Base-by-base conservation (phyloP, 2,329 filamentous ascomycete genomes). In the Aurifilum marmelostoma region DNA sequence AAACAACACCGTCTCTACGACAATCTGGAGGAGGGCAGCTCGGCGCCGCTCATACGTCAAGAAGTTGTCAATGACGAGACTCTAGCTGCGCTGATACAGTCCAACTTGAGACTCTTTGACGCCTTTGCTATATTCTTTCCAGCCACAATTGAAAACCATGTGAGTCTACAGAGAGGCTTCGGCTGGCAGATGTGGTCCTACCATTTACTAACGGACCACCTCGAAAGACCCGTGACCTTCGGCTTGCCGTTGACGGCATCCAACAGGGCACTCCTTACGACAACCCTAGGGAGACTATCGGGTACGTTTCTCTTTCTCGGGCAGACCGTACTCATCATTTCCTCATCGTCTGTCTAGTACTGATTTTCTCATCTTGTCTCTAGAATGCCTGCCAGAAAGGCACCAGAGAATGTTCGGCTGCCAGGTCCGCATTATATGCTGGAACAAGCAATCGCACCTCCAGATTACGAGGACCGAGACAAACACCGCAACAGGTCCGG, bases 11-110 rank as follows among this genome's bases (percentile, higher is more conserved):
- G 74, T 21, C 73, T 82, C 5, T 81, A 79, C 67, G 73, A 74
- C 58, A 74, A 80, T 52, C 68, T 81, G 16, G 74, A 74, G 2
- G 75, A 78, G 3, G 74, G 77, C 29, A 80, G 78, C 21, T 81
- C 80, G 1, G 80, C 78, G 9, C 79, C 80, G 6, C 72, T 79
- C 2, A 79, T 78, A 75, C 74, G 76, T 39, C 74, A 76, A 29
- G 76, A 76, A 8, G 71, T 74, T 1, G 75, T 77, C 2, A 75
- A 77, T 65, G 78, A 80, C 34, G 67, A 72, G 1, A 75, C 77
- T 29, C 75, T 82, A 21, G 74, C 75, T 5, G 72, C 71, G 3
- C 72, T 81, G 27, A 77, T 82, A 39, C 72, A 77, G 58, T 75
- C 74, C 18, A 76, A 80, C 8, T 73, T 81, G 68, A 74, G 73